Conservation (phyloP, 2,329 filamentous ascomycete genomes). For the Colletotrichum tropicicola region DNA sequence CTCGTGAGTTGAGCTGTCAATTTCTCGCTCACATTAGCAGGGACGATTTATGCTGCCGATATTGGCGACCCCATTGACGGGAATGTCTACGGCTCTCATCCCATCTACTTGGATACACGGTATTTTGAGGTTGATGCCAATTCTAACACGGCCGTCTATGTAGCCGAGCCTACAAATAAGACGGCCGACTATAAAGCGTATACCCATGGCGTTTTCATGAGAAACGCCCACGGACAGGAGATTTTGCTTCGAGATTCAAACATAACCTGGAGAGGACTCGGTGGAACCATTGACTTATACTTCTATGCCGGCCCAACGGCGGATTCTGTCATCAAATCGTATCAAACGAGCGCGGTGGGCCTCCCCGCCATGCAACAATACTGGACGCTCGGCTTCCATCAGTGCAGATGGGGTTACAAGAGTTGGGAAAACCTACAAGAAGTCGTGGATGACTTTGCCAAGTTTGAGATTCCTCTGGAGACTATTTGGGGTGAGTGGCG, state of each 20-base stretch:
- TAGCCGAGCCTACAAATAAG: conserved; percentile 61
- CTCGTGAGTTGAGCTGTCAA: accelerated
- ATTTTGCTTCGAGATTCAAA: conserved; percentile 69
- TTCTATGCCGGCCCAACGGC: conserved; percentile 80
- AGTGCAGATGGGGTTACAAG: conserved; percentile 84
- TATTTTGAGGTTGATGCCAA: conserved; percentile 69
- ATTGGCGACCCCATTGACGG: conserved; percentile 69
- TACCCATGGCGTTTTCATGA: conserved; percentile 80
- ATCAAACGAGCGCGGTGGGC: conserved; percentile 73
- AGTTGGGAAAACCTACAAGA: conserved; percentile 75
- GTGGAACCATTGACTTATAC: conserved; percentile 81
- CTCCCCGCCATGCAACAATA: conserved; percentile 83
- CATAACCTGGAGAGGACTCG: conserved; percentile 78
- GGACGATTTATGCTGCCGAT: conserved; percentile 70
- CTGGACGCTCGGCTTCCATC: conserved; percentile 83
- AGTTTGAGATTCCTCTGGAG: conserved; percentile 73
- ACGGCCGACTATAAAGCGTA: conserved; percentile 65
- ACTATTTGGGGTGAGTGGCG: conserved; percentile 67
- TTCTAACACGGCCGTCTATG: conserved; percentile 59
- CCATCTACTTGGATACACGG: conserved; percentile 82
- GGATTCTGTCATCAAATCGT: conserved; percentile 74
- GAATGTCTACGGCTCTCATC: conserved; percentile 81
- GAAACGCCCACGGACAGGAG: conserved; percentile 82
- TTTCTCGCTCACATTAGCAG: conserved; percentile 34
- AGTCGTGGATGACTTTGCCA: conserved; percentile 73